Percentiles rank a stretch among this genome's conserved stretches.
phyloP scores from a whole-genome alignment of 2,329 filamentous ascomycete genomes.

The Penicillium sp. region DNA sequence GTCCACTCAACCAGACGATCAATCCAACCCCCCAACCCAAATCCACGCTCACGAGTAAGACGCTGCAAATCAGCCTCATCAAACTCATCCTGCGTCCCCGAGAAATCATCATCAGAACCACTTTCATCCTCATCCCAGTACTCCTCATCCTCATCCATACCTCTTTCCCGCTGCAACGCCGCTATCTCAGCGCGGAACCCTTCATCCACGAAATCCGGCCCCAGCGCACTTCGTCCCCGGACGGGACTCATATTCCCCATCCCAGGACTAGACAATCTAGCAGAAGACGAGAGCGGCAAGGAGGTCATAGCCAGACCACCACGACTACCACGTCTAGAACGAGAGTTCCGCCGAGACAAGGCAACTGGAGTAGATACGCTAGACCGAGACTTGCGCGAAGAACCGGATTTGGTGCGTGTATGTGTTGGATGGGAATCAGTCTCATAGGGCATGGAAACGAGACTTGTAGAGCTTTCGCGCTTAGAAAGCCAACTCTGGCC shows the following conservation, averaged over 20 bases:
- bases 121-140: conserved; percentile 17
- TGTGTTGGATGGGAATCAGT: conserved; percentile 29
- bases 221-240: conserved; percentile 18
- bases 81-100: conserved; percentile 29
- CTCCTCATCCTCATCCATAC: conserved; percentile 20
- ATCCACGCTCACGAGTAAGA: conserved; percentile 50
- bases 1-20: conserved; percentile 57
- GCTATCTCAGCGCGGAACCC: conserved; percentile 39
- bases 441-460: conserved; percentile 38
- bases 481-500: conserved; percentile 59
- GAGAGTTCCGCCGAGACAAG: conserved; percentile 29
- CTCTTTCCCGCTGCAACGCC: conserved; percentile 22
- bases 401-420: conserved; percentile 24
- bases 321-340: conserved; percentile 35
- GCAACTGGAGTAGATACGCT: conserved; percentile 35
- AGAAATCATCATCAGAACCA: conserved; percentile 30
- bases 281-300: conserved; percentile 10
- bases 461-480: conserved; percentile 53
- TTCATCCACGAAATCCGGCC: conserved; percentile 51
- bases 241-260: conserved; percentile 11
- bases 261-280: conserved; percentile 2
- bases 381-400: conserved; percentile 29
- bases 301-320: conserved; percentile 36
- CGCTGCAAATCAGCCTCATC: conserved; percentile 53
- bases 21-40: conserved; percentile 54